Percentiles rank a stretch among this genome's conserved stretches.
Evolutionary conservation across 75 land plant genomes (phyloP).

Genomic region (Adiantum capillusveneris): DNA sequence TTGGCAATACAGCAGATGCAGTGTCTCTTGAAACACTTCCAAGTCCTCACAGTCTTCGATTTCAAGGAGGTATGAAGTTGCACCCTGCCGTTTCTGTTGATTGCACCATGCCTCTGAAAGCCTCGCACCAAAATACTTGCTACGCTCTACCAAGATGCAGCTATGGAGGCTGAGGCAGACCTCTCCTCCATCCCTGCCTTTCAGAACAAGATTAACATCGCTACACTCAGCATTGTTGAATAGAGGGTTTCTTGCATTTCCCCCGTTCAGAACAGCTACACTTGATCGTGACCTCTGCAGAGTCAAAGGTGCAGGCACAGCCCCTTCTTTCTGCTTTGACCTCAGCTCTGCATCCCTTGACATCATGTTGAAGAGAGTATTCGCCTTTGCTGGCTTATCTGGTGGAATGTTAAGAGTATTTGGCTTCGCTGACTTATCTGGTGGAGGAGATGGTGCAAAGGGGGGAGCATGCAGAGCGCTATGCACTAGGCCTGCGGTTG

Average conservation of each 20-base stretch:
- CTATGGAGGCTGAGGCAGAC: conserved; percentile 57
- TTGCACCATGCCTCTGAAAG: conserved; percentile 35
- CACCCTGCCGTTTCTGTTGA: conserved; percentile 31
- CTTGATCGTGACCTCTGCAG: background rate
- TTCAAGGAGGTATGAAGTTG: conserved; percentile 28
- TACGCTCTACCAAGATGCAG: conserved; percentile 36
- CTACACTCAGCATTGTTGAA: conserved; percentile 7
- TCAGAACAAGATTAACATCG: conserved; percentile 59
- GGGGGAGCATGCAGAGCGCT: background rate
- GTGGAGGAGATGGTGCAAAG: background rate
- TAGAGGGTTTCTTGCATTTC: background rate
- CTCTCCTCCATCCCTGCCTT: conserved; percentile 42
- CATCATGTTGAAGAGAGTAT: background rate
- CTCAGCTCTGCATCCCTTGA: background rate
- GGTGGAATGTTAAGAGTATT: background rate
- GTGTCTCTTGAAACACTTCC: conserved; percentile 49
- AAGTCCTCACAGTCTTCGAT: conserved; percentile 54
- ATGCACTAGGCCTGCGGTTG: background rate
- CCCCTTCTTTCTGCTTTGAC: background rate
- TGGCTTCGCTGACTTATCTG: background rate
- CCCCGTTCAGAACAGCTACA: background rate
- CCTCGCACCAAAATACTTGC: conserved; percentile 46
- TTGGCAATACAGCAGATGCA: conserved; percentile 74
- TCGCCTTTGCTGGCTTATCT: background rate
- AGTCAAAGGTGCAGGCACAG: background rate